phyloP scores from a whole-genome alignment of 257 asterid species.

The Ligustrum vulgare region DNA sequence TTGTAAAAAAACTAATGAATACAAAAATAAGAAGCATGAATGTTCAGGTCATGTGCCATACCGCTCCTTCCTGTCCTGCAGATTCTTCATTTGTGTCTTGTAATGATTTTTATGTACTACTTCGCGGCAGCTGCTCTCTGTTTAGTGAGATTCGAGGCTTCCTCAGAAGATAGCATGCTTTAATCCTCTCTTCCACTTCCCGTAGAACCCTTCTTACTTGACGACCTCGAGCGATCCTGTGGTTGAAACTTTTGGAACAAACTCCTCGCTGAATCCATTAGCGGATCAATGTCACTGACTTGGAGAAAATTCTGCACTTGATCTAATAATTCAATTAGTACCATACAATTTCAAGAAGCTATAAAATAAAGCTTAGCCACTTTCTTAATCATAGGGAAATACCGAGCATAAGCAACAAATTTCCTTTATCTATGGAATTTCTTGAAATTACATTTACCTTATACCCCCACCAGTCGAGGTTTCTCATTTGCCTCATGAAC shows the following conservation, averaged over 20 bases:
- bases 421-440: too few relatives aligned
- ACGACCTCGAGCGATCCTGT: constrained; percentile 68
- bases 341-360: too few relatives aligned
- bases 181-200: constrained; percentile 73
- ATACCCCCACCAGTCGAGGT: too few relatives aligned
- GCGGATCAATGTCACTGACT: too few relatives aligned
- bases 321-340: too few relatives aligned
- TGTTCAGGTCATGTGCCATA: constrained; percentile 30
- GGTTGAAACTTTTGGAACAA: constrained; percentile 86
- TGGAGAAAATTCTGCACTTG: too few relatives aligned
- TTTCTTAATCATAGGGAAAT: too few relatives aligned
- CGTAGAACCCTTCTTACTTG: constrained; percentile 64
- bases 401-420: too few relatives aligned
- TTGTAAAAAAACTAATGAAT: neutral
- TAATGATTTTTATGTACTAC: constrained; percentile 96
- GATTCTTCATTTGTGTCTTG: constrained; percentile 87
- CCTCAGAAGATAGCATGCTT: constrained; percentile 56
- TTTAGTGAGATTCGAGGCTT: constrained; percentile 86
- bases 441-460: too few relatives aligned
- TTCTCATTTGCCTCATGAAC: too few relatives aligned
- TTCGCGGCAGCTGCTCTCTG: constrained; percentile 96
- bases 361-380: too few relatives aligned
- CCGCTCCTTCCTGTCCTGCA: constrained; percentile 96
- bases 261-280: constrained; percentile 86
- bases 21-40: constrained; percentile 6